Evolutionary conservation across 495 filamentous ascomycete species (phyloP), one percentile per base, ranked within the genome.

Genomic region (Penicillium riverlandense): DNA sequence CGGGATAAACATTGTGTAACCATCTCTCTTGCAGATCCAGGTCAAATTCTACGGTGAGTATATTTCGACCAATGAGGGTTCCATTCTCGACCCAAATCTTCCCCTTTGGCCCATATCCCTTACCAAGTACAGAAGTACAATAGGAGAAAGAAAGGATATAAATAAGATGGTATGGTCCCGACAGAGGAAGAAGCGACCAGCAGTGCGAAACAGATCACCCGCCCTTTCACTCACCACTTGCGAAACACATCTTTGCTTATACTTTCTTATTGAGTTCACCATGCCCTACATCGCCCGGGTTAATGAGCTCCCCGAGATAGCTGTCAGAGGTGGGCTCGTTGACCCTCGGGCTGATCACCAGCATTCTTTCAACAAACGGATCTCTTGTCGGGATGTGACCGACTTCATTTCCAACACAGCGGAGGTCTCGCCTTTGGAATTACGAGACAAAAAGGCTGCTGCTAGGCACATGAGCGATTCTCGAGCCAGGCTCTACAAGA

Each of bases 371-470:
- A 45, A 45, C 43, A 45, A 45, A 31, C 35, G 43, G 0, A 45
- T 45, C 13, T 45, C 43, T 12, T 45, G 43, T 14, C 36, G 43
- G 11, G 43, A 45, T 9, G 43, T 45, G 8, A 47, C 44, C 11
- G 44, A 47, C 44, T 47, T 47, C 37, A 47, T 47, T 12, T 47
- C 44, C 12, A 47, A 47, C 31, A 47, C 44, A 4, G 44, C 44
- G 5, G 44, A 47, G 31, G 44, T 47, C 33, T 47, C 44, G 11
- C 44, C 44, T 14, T 31, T 47, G 31, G 44, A 47, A 22, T 29
- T 47, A 29, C 37, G 44, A n/a, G 44, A 47, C 44, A 47, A 47
- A 28, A 47, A 47, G 22, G 44, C 44, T 29, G 44, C 44, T 30
- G 44, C 44, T 2, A 40, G 31, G 11, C 44, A 47, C 31, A 38